These are phyloP conservation scores for Aurantiochytrium sp. DNA, from an alignment of 108 stramenopile species.

Conservation along the genomic window DNA sequence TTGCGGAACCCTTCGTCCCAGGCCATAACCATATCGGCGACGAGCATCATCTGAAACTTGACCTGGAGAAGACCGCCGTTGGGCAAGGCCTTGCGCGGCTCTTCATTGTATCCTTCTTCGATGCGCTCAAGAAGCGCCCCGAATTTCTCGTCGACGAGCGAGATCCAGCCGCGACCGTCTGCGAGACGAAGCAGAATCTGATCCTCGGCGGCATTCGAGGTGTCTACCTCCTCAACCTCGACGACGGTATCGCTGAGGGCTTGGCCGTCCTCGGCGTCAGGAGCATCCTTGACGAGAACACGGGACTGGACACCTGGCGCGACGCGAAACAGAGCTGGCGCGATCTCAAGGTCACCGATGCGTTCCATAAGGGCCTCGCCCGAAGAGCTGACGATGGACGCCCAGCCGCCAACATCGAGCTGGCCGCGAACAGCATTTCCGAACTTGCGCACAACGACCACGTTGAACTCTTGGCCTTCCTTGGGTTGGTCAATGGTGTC, in stretches of 20 bases:
- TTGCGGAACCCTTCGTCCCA: slow-evolving; percentile 57
- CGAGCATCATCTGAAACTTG: slow-evolving; percentile 56
- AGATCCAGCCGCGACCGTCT: background rate
- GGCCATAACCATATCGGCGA: slow-evolving; percentile 62
- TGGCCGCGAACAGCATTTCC: background rate
- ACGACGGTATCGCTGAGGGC: background rate
- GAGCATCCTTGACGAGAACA: background rate
- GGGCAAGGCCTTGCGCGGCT: background rate
- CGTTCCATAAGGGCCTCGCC: background rate
- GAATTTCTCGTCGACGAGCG: background rate
- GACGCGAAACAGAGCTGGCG: background rate
- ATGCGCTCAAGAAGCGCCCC: background rate
- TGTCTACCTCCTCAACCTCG: background rate
- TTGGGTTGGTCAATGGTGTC: background rate
- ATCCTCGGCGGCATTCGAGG: background rate
- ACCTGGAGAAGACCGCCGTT: background rate
- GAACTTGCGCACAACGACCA: background rate
- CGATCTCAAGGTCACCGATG: background rate
- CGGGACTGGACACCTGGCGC: background rate
- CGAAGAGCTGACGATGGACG: background rate
- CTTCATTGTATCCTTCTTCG: background rate
- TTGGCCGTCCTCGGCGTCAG: background rate
- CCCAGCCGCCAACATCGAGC: background rate
- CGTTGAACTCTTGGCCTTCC: background rate
- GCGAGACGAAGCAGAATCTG: background rate